phyloP scores from a whole-genome alignment of 169 alveolate genomes.

The Babesia bovis region DNA sequence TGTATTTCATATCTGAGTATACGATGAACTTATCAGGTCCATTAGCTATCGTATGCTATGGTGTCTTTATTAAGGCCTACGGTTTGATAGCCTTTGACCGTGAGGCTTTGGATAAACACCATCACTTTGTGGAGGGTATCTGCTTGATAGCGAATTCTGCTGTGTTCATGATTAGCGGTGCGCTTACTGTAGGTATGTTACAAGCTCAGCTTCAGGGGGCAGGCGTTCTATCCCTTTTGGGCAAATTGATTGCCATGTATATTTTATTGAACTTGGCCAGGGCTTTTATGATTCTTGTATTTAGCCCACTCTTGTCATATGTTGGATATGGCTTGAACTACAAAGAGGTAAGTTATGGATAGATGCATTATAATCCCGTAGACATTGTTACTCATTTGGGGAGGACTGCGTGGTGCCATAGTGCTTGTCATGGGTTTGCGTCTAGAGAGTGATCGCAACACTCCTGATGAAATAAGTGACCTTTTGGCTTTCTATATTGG shows the following conservation, averaged over 20 bases:
- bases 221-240: constrained; percentile 25
- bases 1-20: constrained; percentile 81
- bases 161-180: constrained; percentile 82
- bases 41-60: constrained; percentile 85
- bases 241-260: constrained; percentile 66
- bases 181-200: constrained; percentile 82
- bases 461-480: constrained; percentile 75
- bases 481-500: constrained; percentile 85
- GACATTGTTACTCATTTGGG: constrained; percentile 83
- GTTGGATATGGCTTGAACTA: constrained; percentile 80
- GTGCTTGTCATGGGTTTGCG: constrained; percentile 88
- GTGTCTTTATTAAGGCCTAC: constrained; percentile 81
- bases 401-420: constrained; percentile 92
- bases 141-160: constrained; percentile 80
- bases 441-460: constrained; percentile 82
- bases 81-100: constrained; percentile 83
- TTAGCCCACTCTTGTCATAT: constrained; percentile 77
- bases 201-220: constrained; percentile 67
- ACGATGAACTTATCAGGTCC: constrained; percentile 81
- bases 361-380: background rate
- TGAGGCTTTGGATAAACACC: constrained; percentile 81
- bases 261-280: constrained; percentile 76
- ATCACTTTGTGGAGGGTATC: constrained; percentile 76
- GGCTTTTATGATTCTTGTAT: constrained; percentile 76
- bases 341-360: constrained; percentile 71